These are phyloP conservation scores for Diaporthe ampelina DNA, from an alignment of 2,329 filamentous ascomycete species.

Conservation along the genomic window DNA sequence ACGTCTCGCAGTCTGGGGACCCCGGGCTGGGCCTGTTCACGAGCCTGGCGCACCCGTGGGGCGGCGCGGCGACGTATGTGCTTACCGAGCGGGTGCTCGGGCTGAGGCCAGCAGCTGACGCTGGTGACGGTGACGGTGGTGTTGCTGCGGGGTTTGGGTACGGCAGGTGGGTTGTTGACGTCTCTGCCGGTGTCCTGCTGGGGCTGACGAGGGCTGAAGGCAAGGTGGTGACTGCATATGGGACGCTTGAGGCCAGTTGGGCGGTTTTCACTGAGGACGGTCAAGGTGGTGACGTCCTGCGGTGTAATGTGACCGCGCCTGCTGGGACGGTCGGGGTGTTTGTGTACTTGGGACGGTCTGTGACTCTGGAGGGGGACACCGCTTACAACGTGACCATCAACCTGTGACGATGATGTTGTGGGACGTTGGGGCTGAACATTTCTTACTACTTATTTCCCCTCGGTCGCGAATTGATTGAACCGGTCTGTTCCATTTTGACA, in stretches of 20 bases:
- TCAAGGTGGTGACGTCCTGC: neutral
- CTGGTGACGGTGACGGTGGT: neutral
- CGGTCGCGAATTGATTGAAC: neutral
- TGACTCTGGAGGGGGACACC: neutral
- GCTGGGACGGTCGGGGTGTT: neutral
- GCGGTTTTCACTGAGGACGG: neutral
- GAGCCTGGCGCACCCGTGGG: slow-evolving; percentile 59
- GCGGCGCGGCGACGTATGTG: slow-evolving; percentile 60
- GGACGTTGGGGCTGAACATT: neutral
- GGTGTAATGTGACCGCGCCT: neutral
- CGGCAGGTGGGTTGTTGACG: slow-evolving; percentile 2
- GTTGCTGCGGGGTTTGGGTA: neutral
- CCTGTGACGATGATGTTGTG: neutral
- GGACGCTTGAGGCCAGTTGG: neutral
- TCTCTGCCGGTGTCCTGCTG: neutral
- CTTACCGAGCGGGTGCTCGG: slow-evolving; percentile 52
- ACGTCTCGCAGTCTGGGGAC: slow-evolving; percentile 53
- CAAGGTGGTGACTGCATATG: neutral
- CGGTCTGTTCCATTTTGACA: neutral
- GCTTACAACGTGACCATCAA: neutral
- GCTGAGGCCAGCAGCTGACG: neutral
- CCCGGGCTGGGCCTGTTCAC: slow-evolving; percentile 60
- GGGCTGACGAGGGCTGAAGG: neutral
- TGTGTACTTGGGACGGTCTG: neutral
- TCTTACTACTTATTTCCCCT: neutral